Conservation (phyloP, 1,284 basidiomycete species). For the Puccinia brachypodii region DNA sequence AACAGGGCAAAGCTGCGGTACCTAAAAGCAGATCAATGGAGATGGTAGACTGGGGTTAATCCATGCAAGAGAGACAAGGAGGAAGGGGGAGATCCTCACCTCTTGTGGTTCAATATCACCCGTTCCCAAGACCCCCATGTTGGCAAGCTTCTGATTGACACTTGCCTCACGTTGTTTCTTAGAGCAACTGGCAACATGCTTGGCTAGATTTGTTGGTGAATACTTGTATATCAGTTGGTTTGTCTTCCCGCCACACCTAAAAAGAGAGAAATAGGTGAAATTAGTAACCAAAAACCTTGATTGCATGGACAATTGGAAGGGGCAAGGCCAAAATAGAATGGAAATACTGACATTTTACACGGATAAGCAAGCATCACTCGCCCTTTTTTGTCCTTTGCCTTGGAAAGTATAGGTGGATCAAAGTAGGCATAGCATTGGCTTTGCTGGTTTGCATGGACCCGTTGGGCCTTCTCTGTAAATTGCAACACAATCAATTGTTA, state of each 20-base stretch:
- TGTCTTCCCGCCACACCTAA: slow-evolving; percentile 1
- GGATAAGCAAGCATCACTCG: background rate
- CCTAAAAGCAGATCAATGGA: too few relatives aligned
- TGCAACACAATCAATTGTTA: too few relatives aligned
- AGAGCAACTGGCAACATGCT: too few relatives aligned
- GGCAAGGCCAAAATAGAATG: background rate
- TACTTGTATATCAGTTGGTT: too few relatives aligned
- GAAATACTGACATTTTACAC: background rate
- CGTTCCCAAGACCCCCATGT: background rate
- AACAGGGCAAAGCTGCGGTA: background rate
- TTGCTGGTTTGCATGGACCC: background rate
- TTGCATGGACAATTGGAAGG: too few relatives aligned
- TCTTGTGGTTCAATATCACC: background rate
- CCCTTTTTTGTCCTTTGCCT: background rate
- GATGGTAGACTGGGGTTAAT: too few relatives aligned
- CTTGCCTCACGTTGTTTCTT: too few relatives aligned
- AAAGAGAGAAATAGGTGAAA: background rate
- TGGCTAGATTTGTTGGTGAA: too few relatives aligned
- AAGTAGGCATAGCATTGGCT: background rate
- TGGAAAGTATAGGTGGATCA: background rate
- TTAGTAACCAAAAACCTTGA: background rate
- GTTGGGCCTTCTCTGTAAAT: background rate
- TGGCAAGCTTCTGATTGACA: too few relatives aligned
- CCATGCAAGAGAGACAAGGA: too few relatives aligned
- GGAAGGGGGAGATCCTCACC: too few relatives aligned